Conservation (phyloP, 2,329 filamentous ascomycete genomes). For the Atkinsonella hypoxylon region DNA sequence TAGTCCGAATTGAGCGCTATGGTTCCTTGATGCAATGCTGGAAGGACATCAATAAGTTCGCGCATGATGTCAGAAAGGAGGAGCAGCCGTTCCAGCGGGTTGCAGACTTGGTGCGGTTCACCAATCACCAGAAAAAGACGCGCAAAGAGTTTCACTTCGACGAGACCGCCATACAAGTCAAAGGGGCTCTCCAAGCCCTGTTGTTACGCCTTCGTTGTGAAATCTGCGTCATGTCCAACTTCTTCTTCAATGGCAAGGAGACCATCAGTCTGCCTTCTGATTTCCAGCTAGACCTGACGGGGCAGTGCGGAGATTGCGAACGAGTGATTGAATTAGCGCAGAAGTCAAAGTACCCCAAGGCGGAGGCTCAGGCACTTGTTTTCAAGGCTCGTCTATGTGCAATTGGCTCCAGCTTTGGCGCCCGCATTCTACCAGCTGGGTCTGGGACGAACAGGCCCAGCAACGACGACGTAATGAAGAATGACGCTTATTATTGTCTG, state of each 20-base stretch:
- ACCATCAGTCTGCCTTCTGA: not conserved
- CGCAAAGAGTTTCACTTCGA: conserved; percentile 21
- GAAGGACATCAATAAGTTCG: conserved; percentile 6
- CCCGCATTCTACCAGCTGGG: not conserved
- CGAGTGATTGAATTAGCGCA: conserved; percentile 27
- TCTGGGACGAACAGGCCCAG: not conserved
- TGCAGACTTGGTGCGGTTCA: conserved; percentile 29
- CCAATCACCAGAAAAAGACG: conserved; percentile 17
- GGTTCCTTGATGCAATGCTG: conserved; percentile 3
- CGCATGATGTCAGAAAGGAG: conserved; percentile 23
- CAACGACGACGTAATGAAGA: not conserved
- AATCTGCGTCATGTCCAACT: conserved; percentile 31
- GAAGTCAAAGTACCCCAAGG: conserved; percentile 22
- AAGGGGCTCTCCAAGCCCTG: conserved; percentile 27
- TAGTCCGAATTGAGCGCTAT: not conserved
- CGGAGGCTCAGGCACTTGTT: conserved; percentile 38
- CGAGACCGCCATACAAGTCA: conserved; percentile 23
- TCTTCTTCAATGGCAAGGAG: conserved; percentile 13
- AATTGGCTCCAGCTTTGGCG: conserved; percentile 25
- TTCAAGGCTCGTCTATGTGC: conserved; percentile 28
- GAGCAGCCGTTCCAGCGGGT: conserved; percentile 39
- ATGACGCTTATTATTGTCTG: not conserved
- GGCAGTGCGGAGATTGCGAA: conserved; percentile 26
- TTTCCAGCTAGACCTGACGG: conserved; percentile 15
- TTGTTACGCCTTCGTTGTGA: conserved; percentile 37